A percentile compares a stretch with the other conserved stretches of the same genome.
phyloP scores from a whole-genome alignment of 768 basidiomycete species.

The Lanmaoa pseudosensibilis region DNA sequence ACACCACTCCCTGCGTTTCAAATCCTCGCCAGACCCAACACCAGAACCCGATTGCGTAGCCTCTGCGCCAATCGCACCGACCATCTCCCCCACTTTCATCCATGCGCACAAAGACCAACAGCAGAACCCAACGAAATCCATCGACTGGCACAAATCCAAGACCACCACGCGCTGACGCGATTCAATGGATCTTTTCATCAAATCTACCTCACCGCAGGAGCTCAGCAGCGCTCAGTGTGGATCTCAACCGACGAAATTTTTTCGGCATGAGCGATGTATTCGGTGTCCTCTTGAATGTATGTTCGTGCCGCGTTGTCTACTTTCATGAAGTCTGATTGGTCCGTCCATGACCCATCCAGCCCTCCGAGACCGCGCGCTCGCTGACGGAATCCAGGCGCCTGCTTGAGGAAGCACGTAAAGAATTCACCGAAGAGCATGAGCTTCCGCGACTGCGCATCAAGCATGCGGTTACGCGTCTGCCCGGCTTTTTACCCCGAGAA shows the following conservation, averaged over 20 bases:
- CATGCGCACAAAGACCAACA: conserved; percentile 29
- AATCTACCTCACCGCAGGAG: conserved; percentile 65
- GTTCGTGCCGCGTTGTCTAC: conserved; percentile 24
- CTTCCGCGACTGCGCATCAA: conserved; percentile 64
- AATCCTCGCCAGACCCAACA: conserved; percentile 1
- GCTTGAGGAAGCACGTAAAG: conserved; percentile 75
- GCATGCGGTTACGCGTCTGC: conserved; percentile 77
- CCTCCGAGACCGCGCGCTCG: conserved; percentile 74
- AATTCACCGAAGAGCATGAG: conserved; percentile 69
- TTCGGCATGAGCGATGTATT: conserved; percentile 82
- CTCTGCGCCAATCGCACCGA: conserved; percentile 12
- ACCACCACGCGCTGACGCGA: conserved; percentile 38
- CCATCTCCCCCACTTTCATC: conserved; percentile 5
- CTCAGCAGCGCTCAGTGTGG: conserved; percentile 56
- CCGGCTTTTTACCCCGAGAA: conserved; percentile 69
- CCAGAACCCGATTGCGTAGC: conserved; percentile 7
- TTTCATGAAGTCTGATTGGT: conserved; percentile 9
- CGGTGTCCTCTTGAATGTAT: conserved; percentile 70
- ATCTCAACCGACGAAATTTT: conserved; percentile 66
- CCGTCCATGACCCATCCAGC: conserved; percentile 43
- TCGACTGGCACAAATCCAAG: conserved; percentile 28
- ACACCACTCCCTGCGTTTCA: conserved; percentile 5
- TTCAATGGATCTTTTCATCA: conserved; percentile 76
- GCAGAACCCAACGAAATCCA: conserved; percentile 26
- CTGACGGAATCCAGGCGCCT: conserved; percentile 75